Evolutionary conservation across 345 rosid species (phyloP).

Genomic region (Jatropha curcas): DNA sequence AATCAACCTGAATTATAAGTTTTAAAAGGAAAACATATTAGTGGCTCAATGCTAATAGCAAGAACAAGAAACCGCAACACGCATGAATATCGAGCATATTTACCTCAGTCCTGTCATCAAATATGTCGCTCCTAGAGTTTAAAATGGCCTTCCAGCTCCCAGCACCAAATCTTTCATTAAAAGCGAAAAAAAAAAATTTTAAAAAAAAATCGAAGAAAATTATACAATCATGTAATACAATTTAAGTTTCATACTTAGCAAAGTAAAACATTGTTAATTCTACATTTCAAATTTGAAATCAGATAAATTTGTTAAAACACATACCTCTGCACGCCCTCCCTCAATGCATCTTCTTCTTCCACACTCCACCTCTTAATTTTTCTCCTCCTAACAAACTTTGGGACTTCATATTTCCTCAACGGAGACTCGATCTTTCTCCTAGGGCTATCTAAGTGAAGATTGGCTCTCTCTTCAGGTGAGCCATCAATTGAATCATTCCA

Average conservation of each 20-base stretch:
- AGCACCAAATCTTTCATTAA: constrained; percentile 40
- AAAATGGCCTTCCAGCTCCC: constrained; percentile 54
- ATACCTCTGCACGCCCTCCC: constrained; percentile 14
- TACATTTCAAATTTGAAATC: neutral
- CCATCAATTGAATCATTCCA: constrained; percentile 1
- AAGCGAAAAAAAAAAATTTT: neutral
- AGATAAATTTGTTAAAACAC: neutral
- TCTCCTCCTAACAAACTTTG: constrained; percentile 5
- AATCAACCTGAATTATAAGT: constrained; percentile 42
- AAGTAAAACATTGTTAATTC: neutral
- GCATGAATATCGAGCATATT: neutral
- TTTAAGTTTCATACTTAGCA: neutral
- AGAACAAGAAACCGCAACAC: neutral
- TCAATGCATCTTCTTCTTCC: constrained; percentile 16
- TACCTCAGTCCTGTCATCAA: constrained; percentile 48
- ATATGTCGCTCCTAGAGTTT: constrained; percentile 19
- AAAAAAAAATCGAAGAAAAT: too few species aligned
- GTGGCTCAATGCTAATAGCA: neutral
- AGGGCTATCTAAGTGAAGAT: neutral
- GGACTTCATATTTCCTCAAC: neutral
- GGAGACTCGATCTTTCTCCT: neutral
- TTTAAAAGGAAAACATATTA: neutral
- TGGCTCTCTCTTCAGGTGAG: neutral
- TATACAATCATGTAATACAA: neutral
- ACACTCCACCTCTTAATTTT: neutral